These are phyloP conservation scores for Metroxylon sagu DNA, from an alignment of 176 grass and related monocot genomes.

Conservation along the genomic window DNA sequence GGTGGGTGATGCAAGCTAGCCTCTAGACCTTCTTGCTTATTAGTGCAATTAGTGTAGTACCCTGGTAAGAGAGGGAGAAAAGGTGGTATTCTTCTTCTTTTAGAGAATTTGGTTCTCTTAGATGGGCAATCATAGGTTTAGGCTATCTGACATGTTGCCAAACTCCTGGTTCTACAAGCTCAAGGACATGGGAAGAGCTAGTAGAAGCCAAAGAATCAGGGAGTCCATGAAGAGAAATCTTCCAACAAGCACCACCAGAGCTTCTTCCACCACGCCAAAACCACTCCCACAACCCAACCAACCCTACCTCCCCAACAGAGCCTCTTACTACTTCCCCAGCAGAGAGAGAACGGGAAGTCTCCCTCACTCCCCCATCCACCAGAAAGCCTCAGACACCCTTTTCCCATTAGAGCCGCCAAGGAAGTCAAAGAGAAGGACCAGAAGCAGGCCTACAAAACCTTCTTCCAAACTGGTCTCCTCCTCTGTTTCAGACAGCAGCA, in stretches of 20 bases:
- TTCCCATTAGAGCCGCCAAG: conserved; percentile 1
- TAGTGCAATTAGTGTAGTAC: too few species aligned
- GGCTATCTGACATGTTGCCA: conserved; percentile 29
- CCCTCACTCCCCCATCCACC: not conserved
- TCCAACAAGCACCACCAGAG: not conserved
- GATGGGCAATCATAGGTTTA: conserved; percentile 22
- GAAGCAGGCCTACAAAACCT: conserved; percentile 10
- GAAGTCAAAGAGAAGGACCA: conserved; percentile 9
- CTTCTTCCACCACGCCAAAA: not conserved
- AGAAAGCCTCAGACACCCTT: too few species aligned
- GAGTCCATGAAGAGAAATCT: conserved; percentile 6
- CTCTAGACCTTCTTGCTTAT: too few species aligned
- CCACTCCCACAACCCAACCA: conserved; percentile 1
- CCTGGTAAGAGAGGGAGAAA: too few species aligned
- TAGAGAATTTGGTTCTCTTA: too few species aligned
- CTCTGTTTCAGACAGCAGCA: too few species aligned
- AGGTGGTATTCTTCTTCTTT: too few species aligned
- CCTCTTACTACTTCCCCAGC: conserved; percentile 60
- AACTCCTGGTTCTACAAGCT: conserved; percentile 78
- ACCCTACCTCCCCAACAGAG: conserved; percentile 48
- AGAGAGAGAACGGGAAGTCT: conserved; percentile 15
- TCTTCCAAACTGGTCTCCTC: not conserved
- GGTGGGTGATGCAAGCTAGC: too few species aligned
- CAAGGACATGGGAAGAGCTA: conserved; percentile 32
- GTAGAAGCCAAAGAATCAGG: conserved; percentile 5